A percentile compares a stretch with the other conserved stretches of the same genome.
Conservation (phyloP, 2,329 filamentous ascomycete genomes). For the Berkeleyomyces rouxiae region DNA sequence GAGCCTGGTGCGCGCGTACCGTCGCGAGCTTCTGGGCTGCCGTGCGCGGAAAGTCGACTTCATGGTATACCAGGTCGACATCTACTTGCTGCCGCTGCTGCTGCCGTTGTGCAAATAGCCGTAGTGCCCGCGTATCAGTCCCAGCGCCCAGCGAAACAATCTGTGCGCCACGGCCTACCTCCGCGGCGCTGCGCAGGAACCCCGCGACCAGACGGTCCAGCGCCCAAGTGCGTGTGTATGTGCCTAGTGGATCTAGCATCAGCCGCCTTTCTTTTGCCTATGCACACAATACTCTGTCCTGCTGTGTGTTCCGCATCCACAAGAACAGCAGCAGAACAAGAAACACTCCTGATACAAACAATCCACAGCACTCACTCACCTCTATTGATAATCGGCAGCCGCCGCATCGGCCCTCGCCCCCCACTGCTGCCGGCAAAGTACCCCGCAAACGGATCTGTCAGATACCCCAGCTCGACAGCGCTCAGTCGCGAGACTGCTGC, state of each 20-base stretch:
- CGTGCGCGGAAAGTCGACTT: conserved; percentile 73
- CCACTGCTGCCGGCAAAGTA: conserved; percentile 36
- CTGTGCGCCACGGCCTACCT: conserved; percentile 34
- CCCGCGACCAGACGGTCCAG: conserved; percentile 60
- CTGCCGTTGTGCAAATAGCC: conserved; percentile 37
- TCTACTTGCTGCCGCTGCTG: conserved; percentile 14
- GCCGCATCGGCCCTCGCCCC: conserved; percentile 35
- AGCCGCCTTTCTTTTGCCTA: neutral
- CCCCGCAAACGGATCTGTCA: conserved; percentile 63
- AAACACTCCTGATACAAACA: neutral
- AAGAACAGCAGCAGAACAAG: neutral
- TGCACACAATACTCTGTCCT: no score
- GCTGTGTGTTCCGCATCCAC: neutral
- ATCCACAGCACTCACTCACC: conserved; percentile 33
- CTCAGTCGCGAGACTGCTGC: conserved; percentile 78
- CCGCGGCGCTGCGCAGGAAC: conserved; percentile 41
- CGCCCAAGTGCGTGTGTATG: conserved; percentile 76
- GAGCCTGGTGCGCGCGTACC: conserved; percentile 29
- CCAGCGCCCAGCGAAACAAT: conserved; percentile 87
- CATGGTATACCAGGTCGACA: conserved; percentile 56
- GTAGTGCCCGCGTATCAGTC: conserved; percentile 78
- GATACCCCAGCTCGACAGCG: conserved; percentile 70
- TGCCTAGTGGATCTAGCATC: conserved; percentile 38
- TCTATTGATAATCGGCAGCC: conserved; percentile 86
- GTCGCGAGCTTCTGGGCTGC: conserved; percentile 47